Conservation (phyloP, 1,139 yeast genomes). For the Scheffersomyces parashehatae region DNA sequence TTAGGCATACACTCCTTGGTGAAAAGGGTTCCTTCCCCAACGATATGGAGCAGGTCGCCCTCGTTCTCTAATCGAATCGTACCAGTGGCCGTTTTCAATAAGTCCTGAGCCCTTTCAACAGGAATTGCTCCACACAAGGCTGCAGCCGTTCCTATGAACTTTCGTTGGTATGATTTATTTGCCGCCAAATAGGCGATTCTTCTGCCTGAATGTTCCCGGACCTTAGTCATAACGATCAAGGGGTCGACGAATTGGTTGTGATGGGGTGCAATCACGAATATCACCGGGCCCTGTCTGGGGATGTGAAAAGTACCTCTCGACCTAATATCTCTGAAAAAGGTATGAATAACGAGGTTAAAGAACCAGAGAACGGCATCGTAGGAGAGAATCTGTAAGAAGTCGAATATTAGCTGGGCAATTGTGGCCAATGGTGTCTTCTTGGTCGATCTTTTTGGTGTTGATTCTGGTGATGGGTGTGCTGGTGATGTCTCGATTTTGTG, state of each 20-base stretch:
- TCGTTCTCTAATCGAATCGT: conserved; percentile 42
- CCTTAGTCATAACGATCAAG: conserved; percentile 41
- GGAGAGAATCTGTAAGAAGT: conserved; percentile 4
- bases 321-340: conserved; percentile 45
- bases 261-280: conserved; percentile 50
- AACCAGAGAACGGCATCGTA: conserved; percentile 40
- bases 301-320: conserved; percentile 42
- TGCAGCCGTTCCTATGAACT: conserved; percentile 54
- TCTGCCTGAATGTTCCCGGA: conserved; percentile 39
- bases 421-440: too few relatives aligned
- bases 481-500: too few relatives aligned
- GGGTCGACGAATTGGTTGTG: conserved; percentile 50
- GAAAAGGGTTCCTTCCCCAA: conserved; percentile 54
- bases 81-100: conserved; percentile 49
- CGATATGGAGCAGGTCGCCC: conserved; percentile 31
- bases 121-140: conserved; percentile 64
- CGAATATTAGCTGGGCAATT: neutral
- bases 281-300: conserved; percentile 41
- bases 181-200: conserved; percentile 24
- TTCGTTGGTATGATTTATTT: conserved; percentile 14
- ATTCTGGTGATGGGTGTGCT: too few relatives aligned
- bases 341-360: conserved; percentile 38
- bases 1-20: conserved; percentile 45
- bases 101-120: conserved; percentile 73
- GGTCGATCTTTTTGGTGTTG: too few relatives aligned